Evolutionary conservation across 805 yeast species (phyloP), one percentile per base, ranked within the genome.

Genomic region (Lipomyces lipofer): DNA sequence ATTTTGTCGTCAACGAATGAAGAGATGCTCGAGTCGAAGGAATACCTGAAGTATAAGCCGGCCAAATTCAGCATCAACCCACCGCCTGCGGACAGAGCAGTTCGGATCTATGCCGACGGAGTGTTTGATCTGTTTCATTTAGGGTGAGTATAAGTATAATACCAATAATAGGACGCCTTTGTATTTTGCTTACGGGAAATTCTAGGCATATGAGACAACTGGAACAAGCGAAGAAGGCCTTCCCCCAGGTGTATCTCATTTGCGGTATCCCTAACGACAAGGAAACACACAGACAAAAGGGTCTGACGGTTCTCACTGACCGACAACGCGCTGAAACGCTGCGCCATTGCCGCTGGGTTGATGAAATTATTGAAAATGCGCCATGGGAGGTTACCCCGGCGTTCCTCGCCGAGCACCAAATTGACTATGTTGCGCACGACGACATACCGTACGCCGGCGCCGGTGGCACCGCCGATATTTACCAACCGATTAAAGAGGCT

Each of bases 361-460:
- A 94, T 69, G 98, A 94, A 70, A 98, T 94, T 27, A 78, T 94
- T 51, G 90, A 92, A 27, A 76, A 88, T 69, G 96, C 97, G 1
- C 99, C 99, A 12, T 94, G 99, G 99, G 81, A 86, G 63, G 90
- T 94, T 25, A 86, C 90, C 2, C 81, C 89, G 51, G 89, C 85
- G 43, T 94, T 94, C 65, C 72, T 94, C 62, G 75, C 75, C 45
- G 72, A 85, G 63, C 96, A 94, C 71, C 75, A 83, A 51, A 89
- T 94, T 63, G 99, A 94, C 70, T 94, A 89, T 66, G 97, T 92
- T 57, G 99, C 99, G 1, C 99, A 94, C 71, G 99, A 94, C 73
- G 98, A 94, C 71, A 75, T 89, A 59, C 99, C 99, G 0, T 94
- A 94, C 68, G 96, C 88, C 0, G 83, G 92, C 22, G 83, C 82